Base-by-base conservation (phyloP, 2,329 filamentous ascomycete genomes). In the Ophiostoma sp. region DNA sequence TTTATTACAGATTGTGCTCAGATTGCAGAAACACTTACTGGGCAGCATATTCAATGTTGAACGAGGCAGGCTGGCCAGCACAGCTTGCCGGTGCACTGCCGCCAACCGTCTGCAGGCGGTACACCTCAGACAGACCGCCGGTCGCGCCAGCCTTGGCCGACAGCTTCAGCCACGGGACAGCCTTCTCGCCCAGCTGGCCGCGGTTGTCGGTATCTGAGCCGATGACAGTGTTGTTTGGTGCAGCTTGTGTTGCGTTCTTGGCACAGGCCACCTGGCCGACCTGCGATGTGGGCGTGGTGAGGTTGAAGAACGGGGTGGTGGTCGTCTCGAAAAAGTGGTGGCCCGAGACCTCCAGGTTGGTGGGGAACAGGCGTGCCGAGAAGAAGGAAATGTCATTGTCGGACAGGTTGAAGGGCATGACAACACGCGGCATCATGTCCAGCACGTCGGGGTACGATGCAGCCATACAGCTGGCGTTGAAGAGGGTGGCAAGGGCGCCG, bases 111-210 rank as follows among this genome's bases (percentile, higher is more conserved):
- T 91, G 85, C 64, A 97, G 81, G 15, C 94, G 87, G 80, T 94
- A 98, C 33, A 97, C 89, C 77, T 93, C 88, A 77, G 89, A 86
- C 74, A 92, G 86, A 64, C 83, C 81, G 2, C 86, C 86, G 1
- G 87, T 89, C n/a, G 85, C 85, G 39, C 83, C 85, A 17, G 80
- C 77, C 27, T 79, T 81, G 20, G 83, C 81, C 33, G 84, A 81
- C 39, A 97, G 85, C 78, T 90, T 91, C 73, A 98, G 83, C 93
- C 94, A 97, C 0, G 89, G 76, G 1, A 97, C 93, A 7, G 92
- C 90, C 11, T 85, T 84, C 76, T 90, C 85, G 70, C 89, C 89
- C 6, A 82, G 75, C 67, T 85, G 84, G 11, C 92, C 92, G 68
- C 67, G 69, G 71, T 74, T 73, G 72, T 68, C 67, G 20, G 80